phyloP scores from a whole-genome alignment of 495 filamentous ascomycete genomes.

The Penicillium cinerascens region DNA sequence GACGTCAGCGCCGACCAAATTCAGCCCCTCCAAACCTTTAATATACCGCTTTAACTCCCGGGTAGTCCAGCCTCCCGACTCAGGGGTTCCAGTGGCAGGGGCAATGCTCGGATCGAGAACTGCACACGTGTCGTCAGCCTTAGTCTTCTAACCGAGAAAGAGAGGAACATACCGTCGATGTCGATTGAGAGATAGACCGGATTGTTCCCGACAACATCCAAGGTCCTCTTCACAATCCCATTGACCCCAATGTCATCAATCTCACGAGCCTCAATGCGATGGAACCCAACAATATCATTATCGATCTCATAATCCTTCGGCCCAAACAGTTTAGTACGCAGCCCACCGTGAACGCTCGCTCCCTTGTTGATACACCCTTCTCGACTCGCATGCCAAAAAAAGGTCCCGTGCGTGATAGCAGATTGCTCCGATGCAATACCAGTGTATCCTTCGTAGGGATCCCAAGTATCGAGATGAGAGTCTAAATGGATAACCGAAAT shows the following conservation, averaged over 20 bases:
- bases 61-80: constrained; percentile 32
- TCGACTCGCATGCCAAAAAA: constrained; percentile 29
- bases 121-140: not conserved
- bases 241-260: constrained; percentile 28
- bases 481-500: constrained; percentile 60
- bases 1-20: constrained; percentile 28
- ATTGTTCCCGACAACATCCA: constrained; percentile 14
- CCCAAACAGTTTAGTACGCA: constrained; percentile 24
- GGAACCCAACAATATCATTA: constrained; percentile 19
- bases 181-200: constrained; percentile 29
- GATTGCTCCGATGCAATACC: constrained; percentile 25
- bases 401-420: constrained; percentile 30
- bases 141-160: too few relatives aligned
- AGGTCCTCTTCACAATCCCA: constrained; percentile 15
- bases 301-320: constrained; percentile 24
- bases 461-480: constrained; percentile 56
- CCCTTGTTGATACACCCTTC: constrained; percentile 23
- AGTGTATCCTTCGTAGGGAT: constrained; percentile 34
- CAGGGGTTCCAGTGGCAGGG: constrained; percentile 29
- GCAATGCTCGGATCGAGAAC: constrained; percentile 27
- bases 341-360: constrained; percentile 24
- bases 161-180: constrained; percentile 26
- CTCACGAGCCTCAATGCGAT: constrained; percentile 18
- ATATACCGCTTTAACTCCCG: constrained; percentile 26
- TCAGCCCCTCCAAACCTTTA: constrained; percentile 24